Evolutionary conservation across 768 basidiomycete genomes (phyloP).

Genomic region (Boletus rex-veris): DNA sequence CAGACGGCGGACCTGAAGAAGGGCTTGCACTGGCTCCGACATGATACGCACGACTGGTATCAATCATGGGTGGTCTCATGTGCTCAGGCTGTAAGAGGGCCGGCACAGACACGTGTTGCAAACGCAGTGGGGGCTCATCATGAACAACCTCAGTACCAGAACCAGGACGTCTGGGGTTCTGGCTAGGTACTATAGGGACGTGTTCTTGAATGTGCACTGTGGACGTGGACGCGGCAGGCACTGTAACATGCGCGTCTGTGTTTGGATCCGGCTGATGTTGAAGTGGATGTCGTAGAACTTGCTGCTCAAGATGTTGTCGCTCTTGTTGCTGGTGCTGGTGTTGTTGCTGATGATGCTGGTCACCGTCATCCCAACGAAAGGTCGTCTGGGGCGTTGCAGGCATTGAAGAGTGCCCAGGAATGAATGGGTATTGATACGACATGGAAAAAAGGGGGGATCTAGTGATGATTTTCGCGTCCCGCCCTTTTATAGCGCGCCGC

Average conservation of each 20-base stretch:
- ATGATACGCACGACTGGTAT: conserved; percentile 28
- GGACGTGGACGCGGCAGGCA: conserved; percentile 11
- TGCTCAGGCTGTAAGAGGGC: conserved; percentile 22
- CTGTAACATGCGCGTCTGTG: conserved; percentile 20
- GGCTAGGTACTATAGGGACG: conserved; percentile 31
- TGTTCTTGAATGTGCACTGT: conserved; percentile 26
- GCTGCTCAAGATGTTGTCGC: conserved; percentile 33
- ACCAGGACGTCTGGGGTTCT: conserved; percentile 18
- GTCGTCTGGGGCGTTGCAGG: conserved; percentile 45
- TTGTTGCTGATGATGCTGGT: conserved; percentile 21
- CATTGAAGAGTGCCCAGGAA: conserved; percentile 45
- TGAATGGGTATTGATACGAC: conserved; percentile 49
- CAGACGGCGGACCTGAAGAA: conserved; percentile 31
- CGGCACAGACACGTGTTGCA: conserved; percentile 25
- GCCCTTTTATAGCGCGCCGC: conserved; percentile 31
- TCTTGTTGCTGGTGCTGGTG: conserved; percentile 22
- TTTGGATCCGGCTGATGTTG: conserved; percentile 33
- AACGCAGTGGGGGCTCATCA: conserved; percentile 18
- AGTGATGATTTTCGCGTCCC: conserved; percentile 15
- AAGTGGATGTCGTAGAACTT: conserved; percentile 38
- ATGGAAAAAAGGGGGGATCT: conserved; percentile 36
- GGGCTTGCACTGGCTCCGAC: conserved; percentile 29
- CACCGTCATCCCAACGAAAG: conserved; percentile 43
- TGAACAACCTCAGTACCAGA: conserved; percentile 20
- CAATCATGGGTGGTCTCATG: conserved; percentile 36